Evolutionary conservation across 352 stramenopile genomes (phyloP).

Genomic region (Phytophthora hybrid): DNA sequence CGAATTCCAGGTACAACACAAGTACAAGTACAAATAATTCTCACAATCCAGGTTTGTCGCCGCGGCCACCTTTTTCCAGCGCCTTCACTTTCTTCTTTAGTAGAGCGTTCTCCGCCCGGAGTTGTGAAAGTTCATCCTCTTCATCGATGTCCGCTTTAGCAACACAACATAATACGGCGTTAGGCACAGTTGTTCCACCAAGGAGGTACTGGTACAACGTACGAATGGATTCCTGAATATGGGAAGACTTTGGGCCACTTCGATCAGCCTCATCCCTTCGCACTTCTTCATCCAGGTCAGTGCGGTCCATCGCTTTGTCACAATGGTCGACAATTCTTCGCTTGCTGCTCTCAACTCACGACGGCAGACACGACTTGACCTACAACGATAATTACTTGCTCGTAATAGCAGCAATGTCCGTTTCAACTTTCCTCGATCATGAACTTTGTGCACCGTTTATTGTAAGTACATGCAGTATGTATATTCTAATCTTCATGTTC

Average conservation of each 20-base stretch:
- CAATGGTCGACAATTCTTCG: neutral
- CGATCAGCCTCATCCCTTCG: conserved; percentile 24
- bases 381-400: neutral
- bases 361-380: neutral
- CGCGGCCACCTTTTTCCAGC: conserved; percentile 56
- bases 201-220: conserved; percentile 1
- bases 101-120: conserved; percentile 74
- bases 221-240: conserved; percentile 45
- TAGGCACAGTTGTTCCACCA: neutral
- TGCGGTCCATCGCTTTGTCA: conserved; percentile 21
- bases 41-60: conserved; percentile 57
- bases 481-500: conserved; percentile 37
- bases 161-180: neutral
- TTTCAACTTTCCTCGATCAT: conserved; percentile 26
- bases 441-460: neutral
- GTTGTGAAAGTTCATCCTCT: conserved; percentile 57
- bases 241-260: conserved; percentile 39
- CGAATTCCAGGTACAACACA: neutral
- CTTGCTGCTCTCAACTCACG: neutral
- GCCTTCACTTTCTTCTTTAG: conserved; percentile 79
- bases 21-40: conserved; percentile 11
- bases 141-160: conserved; percentile 22
- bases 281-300: conserved; percentile 30
- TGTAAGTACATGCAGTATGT: neutral
- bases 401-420: conserved; percentile 22